Evolutionary conservation across 2,329 filamentous ascomycete species (phyloP), one percentile per base, ranked within the genome.

Genomic region (Sarocladium kiliense): DNA sequence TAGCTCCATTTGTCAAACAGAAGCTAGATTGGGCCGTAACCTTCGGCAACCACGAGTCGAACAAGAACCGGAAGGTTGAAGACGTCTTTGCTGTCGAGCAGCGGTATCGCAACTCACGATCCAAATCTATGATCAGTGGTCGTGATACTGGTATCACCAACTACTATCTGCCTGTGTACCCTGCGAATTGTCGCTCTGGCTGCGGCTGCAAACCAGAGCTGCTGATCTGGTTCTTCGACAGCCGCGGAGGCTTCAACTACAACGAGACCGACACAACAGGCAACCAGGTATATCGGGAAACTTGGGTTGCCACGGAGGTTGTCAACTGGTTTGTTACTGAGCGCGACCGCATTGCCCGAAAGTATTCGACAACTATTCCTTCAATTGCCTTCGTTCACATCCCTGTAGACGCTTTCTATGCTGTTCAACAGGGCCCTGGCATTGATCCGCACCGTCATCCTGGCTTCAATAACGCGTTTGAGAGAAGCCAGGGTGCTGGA

Each of bases 201-300:
- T 56, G 53, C 11, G 41, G n/a, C 11, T 75, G 73, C 54, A 56
- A 61, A 0, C 71, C 72, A 0, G 67, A 71, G 23, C 57, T 75
- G 6, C 62, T 89, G 1, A 71, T 89, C 0, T 89, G 84, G 83
- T 88, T 88, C 69, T 88, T 89, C 58, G 86, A 89, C 62, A 79
- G 75, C 53, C 73, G 78, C n/a, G 83, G 84, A 19, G 83, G 82
- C 6, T 72, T 71, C 45, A 70, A 73, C 37, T 81, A 76, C 61
- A 75, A 75, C 55, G 58, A 68, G 54, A 61, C 58, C 23, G 56
- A 68, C 42, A 55, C 57, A 3, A 45, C 14, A 7, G 41, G 41
- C 19, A 18, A 45, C 41, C 41, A 45, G 16, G 41, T 45, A 10
- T 25, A 23, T 16, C 67, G 69, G 9, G 68, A 69, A 0, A 66